A percentile compares a stretch with the other conserved stretches of the same genome.
These are phyloP conservation scores for Corynascus novoguineensis DNA, from an alignment of 495 filamentous ascomycete genomes.

Conservation along the genomic window DNA sequence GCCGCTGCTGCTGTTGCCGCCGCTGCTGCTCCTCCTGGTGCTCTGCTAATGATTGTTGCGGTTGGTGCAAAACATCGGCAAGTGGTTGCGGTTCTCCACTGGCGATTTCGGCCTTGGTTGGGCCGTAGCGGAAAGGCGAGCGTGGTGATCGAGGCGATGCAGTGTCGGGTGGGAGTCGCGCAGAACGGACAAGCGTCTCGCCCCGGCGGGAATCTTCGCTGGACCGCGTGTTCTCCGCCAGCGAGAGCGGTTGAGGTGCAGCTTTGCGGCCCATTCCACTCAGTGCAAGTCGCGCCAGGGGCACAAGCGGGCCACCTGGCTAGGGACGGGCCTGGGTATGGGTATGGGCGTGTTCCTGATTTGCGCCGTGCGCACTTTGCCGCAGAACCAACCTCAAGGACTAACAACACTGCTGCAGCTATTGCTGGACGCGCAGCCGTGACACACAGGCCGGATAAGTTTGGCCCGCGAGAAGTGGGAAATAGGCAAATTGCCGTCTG, in stretches of 20 bases:
- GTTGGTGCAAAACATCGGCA: slow-evolving; percentile 34
- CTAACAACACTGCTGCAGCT: slow-evolving; percentile 13
- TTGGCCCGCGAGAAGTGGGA: slow-evolving; percentile 12
- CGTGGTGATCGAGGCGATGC: slow-evolving; percentile 49
- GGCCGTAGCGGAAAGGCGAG: slow-evolving; percentile 46
- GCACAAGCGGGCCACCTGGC: slow-evolving; percentile 22
- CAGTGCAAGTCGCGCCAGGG: slow-evolving; percentile 16
- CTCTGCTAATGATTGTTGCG: slow-evolving; percentile 5
- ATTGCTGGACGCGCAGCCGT: slow-evolving; percentile 34
- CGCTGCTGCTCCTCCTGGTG: slow-evolving; percentile 16
- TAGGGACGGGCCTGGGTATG: slow-evolving; percentile 25
- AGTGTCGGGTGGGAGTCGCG: slow-evolving; percentile 29
- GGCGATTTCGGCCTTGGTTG: slow-evolving; percentile 28
- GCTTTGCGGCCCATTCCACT: slow-evolving; percentile 50
- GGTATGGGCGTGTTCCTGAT: slow-evolving; percentile 27
- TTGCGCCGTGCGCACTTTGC: slow-evolving; percentile 27
- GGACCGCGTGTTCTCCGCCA: slow-evolving; percentile 35
- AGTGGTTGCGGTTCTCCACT: slow-evolving; percentile 30
- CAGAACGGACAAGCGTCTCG: slow-evolving; percentile 36
- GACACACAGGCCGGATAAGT: slow-evolving; percentile 22
- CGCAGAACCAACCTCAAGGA: slow-evolving; percentile 17
- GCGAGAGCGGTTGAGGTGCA: slow-evolving; percentile 48
- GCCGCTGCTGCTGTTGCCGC: slow-evolving; percentile 13
- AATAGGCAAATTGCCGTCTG: slow-evolving; percentile 39
- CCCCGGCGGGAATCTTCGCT: slow-evolving; percentile 29